Conservation (phyloP, 2,329 filamentous ascomycete species). For the Fusarium annulatum region DNA sequence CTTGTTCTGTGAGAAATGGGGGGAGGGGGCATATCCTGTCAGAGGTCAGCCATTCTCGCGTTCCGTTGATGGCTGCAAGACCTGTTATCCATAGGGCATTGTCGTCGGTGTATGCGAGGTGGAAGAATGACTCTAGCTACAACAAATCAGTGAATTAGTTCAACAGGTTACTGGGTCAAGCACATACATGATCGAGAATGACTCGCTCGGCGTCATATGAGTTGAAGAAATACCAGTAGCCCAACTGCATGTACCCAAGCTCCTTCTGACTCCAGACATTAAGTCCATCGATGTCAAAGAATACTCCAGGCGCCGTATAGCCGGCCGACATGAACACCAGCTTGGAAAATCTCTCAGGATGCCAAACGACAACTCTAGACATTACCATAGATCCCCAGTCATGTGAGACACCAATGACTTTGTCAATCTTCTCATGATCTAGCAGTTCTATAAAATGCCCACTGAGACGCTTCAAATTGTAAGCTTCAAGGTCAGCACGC, state of each 20-base stretch:
- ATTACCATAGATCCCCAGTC: constrained; percentile 34
- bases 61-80: constrained; percentile 18
- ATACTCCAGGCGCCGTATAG: constrained; percentile 11
- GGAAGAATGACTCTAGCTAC: constrained; percentile 37
- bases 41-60: constrained; percentile 24
- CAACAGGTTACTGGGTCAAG: rapidly evolving
- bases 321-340: constrained; percentile 14
- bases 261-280: constrained; percentile 13
- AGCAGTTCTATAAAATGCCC: constrained; percentile 27
- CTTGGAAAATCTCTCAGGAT: constrained; percentile 16
- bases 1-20: constrained; percentile 11
- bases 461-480: constrained; percentile 19
- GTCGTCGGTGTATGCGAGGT: constrained; percentile 25
- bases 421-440: constrained; percentile 12
- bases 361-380: constrained; percentile 21
- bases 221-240: constrained; percentile 41
- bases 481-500: constrained; percentile 15
- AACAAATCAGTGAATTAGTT: neutral
- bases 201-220: constrained; percentile 18
- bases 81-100: constrained; percentile 5
- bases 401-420: constrained; percentile 28
- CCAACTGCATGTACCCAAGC: constrained; percentile 28
- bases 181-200: constrained; percentile 12
- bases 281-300: constrained; percentile 28
- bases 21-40: constrained; percentile 13